Conservation (phyloP, 495 filamentous ascomycete species). For the Neurospora sp. region DNA sequence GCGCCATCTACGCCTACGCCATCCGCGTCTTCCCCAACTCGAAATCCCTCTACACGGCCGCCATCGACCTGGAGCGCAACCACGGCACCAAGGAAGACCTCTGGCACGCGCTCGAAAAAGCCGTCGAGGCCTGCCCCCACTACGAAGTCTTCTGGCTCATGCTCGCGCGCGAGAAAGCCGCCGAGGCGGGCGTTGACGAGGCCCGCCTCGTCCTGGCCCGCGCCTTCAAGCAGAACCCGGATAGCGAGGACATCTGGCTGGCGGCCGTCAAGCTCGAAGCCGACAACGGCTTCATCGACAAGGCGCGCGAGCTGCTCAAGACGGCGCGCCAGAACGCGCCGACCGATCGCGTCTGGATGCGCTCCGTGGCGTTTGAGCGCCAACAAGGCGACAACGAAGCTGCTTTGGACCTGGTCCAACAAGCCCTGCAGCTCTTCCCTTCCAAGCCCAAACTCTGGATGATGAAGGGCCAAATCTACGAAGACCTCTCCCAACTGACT, state of each 20-base stretch:
- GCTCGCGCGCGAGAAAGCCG: constrained; percentile 82
- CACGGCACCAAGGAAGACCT: constrained; percentile 79
- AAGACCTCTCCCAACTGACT: constrained; percentile 55
- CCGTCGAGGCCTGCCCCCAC: constrained; percentile 83
- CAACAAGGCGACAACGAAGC: constrained; percentile 67
- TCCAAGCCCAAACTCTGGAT: constrained; percentile 85
- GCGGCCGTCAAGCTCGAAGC: constrained; percentile 92
- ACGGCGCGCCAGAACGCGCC: constrained; percentile 77
- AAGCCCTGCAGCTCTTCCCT: constrained; percentile 83
- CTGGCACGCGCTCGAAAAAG: constrained; percentile 79
- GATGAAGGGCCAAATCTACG: constrained; percentile 98
- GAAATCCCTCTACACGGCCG: constrained; percentile 75
- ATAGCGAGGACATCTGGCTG: constrained; percentile 95
- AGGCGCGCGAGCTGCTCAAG: constrained; percentile 69
- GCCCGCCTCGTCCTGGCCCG: constrained; percentile 71
- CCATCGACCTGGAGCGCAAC: constrained; percentile 81
- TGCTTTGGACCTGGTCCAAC: constrained; percentile 74
- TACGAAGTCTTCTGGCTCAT: constrained; percentile 92
- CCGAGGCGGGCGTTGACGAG: constrained; percentile 58
- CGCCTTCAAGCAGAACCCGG: constrained; percentile 86
- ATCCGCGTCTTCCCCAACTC: constrained; percentile 77
- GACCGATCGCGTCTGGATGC: constrained; percentile 94
- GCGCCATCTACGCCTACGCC: constrained; percentile 88
- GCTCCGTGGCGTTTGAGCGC: constrained; percentile 83
- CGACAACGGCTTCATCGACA: constrained; percentile 66